Conservation (phyloP, 2,329 filamentous ascomycete genomes). For the Cladosporium sphaerospermum region DNA sequence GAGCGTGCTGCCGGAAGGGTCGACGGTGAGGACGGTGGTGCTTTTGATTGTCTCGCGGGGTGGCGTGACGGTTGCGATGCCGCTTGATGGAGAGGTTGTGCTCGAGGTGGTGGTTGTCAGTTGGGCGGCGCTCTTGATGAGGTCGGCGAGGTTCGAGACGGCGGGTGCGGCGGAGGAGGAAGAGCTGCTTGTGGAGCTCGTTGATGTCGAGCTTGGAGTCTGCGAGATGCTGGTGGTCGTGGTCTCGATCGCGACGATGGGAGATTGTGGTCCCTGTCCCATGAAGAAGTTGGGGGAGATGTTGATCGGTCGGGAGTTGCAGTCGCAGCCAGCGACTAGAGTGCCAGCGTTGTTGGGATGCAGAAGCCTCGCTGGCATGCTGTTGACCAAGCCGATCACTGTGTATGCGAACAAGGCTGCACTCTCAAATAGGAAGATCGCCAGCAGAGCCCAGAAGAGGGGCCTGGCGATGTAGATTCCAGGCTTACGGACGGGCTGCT, state of each 20-base stretch:
- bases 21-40: constrained; percentile 7
- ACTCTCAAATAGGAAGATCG: constrained; percentile 30
- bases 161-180: not conserved
- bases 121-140: not conserved
- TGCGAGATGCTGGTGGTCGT: not conserved
- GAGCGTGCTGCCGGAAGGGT: constrained; percentile 10
- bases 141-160: not conserved
- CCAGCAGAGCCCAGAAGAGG: constrained; percentile 28
- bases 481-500: constrained; percentile 18
- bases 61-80: constrained; percentile 1
- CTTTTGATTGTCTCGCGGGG: not conserved
- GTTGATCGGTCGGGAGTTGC: constrained; percentile 23
- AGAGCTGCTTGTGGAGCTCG: not conserved
- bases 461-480: constrained; percentile 29
- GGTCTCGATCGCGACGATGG: not conserved
- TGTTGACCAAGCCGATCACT: constrained; percentile 33
- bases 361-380: constrained; percentile 24
- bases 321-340: constrained; percentile 15
- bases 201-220: not conserved
- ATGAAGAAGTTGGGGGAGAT: constrained; percentile 29
- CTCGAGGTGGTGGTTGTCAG: constrained; percentile 15
- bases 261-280: not conserved
- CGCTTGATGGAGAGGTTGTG: constrained; percentile 18
- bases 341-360: constrained; percentile 11
- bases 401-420: constrained; percentile 33